Evolutionary conservation across 441 rosid genomes (phyloP).

Genomic region (Pelargonium cotyledonis): DNA sequence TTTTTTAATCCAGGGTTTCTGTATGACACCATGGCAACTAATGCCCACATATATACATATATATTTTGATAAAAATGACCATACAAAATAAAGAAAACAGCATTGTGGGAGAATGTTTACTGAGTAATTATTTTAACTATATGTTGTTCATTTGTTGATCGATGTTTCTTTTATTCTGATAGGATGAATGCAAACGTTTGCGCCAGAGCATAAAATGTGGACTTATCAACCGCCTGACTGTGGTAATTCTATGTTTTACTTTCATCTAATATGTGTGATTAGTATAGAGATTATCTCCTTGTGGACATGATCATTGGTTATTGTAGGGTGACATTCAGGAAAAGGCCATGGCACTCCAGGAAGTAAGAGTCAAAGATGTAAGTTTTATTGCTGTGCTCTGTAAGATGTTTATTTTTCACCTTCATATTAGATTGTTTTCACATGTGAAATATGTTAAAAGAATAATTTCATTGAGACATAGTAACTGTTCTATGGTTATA

Average conservation of each 20-base stretch:
- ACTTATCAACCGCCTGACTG: conserved; percentile 69
- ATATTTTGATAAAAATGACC: neutral
- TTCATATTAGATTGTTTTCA: neutral
- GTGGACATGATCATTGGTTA: conserved; percentile 20
- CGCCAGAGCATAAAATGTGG: conserved; percentile 97
- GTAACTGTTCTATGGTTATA: neutral
- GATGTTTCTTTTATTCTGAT: conserved; percentile 22
- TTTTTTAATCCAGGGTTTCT: neutral
- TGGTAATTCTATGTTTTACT: conserved; percentile 47
- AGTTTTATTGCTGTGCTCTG: conserved; percentile 22
- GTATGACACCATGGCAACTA: neutral
- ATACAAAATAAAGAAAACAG: neutral
- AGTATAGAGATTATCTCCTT: neutral
- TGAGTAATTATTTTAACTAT: neutral
- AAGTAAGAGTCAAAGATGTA: conserved; percentile 89
- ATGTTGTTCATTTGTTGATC: neutral
- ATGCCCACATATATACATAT: neutral
- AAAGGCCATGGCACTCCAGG: conserved; percentile 78
- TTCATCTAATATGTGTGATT: neutral
- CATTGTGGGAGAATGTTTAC: neutral
- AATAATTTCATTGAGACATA: neutral
- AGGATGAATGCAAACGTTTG: conserved; percentile 97
- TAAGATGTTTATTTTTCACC: neutral
- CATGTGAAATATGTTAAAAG: neutral
- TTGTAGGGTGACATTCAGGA: conserved; percentile 87